Percentiles rank a stretch among this genome's conserved stretches.
Conservation (phyloP, 2,329 filamentous ascomycete species). For the Chaetomium sp. region DNA sequence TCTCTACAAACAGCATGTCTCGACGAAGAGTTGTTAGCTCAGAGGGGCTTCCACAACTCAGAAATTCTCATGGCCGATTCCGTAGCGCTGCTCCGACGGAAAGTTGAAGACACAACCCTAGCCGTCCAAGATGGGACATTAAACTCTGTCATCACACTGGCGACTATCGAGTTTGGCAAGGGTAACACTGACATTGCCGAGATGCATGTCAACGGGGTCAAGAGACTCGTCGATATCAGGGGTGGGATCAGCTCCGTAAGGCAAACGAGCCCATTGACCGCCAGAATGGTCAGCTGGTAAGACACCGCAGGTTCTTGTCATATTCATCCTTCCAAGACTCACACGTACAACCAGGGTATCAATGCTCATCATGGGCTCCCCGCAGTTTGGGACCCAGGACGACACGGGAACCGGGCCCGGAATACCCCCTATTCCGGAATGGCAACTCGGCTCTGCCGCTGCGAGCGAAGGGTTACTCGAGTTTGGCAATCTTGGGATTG, state of each 20-base stretch:
- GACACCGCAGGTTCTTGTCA: constrained; percentile 10
- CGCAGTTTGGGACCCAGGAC: constrained; percentile 48
- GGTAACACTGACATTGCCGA: constrained; percentile 38
- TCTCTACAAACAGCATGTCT: constrained; percentile 53
- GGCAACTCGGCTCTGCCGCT: constrained; percentile 32
- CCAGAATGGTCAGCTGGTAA: constrained; percentile 50
- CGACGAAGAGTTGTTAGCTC: constrained; percentile 46
- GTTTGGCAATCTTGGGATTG: constrained; percentile 26
- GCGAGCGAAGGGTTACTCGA: constrained; percentile 8
- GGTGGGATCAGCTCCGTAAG: constrained; percentile 45
- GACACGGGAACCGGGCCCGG: constrained; percentile 43
- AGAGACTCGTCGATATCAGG: constrained; percentile 41
- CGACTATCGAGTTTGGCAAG: constrained; percentile 54
- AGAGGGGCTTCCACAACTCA: constrained; percentile 46
- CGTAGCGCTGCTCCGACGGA: constrained; percentile 44
- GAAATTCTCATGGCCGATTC: constrained; percentile 53
- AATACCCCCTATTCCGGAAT: constrained; percentile 42
- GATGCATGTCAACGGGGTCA: constrained; percentile 46
- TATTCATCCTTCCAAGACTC: not conserved
- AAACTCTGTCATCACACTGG: constrained; percentile 51
- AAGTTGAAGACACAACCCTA: constrained; percentile 39
- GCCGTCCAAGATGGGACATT: constrained; percentile 50
- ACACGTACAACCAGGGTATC: constrained; percentile 41
- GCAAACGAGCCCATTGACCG: constrained; percentile 45
- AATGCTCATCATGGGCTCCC: constrained; percentile 45